Percentiles rank a stretch among this genome's conserved stretches.
phyloP scores from a whole-genome alignment of 1,139 yeast genomes.

The Hemisphaericaspora lyxosophila region DNA sequence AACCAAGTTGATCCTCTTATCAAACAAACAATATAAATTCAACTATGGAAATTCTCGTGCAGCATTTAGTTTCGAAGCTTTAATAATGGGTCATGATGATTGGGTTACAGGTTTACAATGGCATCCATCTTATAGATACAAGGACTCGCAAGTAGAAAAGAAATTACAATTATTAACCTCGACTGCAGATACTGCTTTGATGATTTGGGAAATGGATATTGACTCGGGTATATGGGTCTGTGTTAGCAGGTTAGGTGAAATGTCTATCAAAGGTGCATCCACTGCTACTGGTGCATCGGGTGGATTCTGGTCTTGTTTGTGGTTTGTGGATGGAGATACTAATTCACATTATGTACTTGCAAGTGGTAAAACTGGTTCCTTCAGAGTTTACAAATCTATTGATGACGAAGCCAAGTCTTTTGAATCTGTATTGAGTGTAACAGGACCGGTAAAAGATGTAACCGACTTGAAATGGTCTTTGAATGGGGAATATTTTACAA shows the following conservation, averaged over 20 bases:
- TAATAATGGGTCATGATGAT: constrained; percentile 97
- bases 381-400: constrained; percentile 68
- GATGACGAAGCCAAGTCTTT: constrained; percentile 40
- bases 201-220: constrained; percentile 93
- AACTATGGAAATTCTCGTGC: constrained; percentile 35
- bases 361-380: constrained; percentile 89
- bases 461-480: constrained; percentile 82
- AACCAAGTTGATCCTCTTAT: constrained; percentile 51
- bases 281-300: constrained; percentile 99
- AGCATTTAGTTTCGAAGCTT: constrained; percentile 82
- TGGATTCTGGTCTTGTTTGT: constrained; percentile 89
- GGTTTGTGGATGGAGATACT: constrained; percentile 54
- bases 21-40: constrained; percentile 66
- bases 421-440: constrained; percentile 59
- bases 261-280: constrained; percentile 93
- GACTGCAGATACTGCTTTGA: constrained; percentile 90
- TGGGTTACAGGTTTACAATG: constrained; percentile 89
- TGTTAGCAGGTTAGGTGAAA: constrained; percentile 77
- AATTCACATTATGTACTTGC: constrained; percentile 60
- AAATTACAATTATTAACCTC: constrained; percentile 70
- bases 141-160: constrained; percentile 16
- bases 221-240: constrained; percentile 92
- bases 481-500: constrained; percentile 64
- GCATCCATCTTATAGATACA: constrained; percentile 50
- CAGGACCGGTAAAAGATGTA: constrained; percentile 74